Evolutionary conservation across 257 asterid genomes (phyloP).

Genomic region (Solanum appendiculatum): DNA sequence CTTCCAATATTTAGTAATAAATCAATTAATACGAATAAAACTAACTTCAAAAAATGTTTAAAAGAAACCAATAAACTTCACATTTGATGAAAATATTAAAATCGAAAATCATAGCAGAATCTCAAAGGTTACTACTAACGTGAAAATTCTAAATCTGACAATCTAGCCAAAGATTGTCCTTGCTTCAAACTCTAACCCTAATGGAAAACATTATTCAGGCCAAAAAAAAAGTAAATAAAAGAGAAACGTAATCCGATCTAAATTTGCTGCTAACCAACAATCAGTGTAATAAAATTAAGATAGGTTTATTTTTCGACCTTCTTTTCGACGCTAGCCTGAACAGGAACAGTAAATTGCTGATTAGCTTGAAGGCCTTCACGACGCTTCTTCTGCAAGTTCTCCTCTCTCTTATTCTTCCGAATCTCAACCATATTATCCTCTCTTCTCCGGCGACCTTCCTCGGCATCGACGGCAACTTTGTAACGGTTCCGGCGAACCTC

Average conservation of each 20-base stretch:
- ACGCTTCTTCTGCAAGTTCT: slow-evolving; percentile 87
- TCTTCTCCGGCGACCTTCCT: slow-evolving; percentile 85
- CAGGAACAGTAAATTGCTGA: slow-evolving; percentile 34
- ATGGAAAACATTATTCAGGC: background rate
- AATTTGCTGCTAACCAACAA: background rate
- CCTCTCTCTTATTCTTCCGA: slow-evolving; percentile 80
- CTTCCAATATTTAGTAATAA: background rate
- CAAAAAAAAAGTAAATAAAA: background rate
- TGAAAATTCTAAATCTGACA: background rate
- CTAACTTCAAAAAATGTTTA: background rate
- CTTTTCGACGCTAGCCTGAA: slow-evolving; percentile 36
- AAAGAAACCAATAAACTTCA: background rate
- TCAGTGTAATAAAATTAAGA: background rate
- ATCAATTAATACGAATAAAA: background rate
- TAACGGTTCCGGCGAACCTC: slow-evolving; percentile 84
- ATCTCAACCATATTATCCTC: slow-evolving; percentile 96
- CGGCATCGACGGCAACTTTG: slow-evolving; percentile 91
- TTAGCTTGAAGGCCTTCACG: slow-evolving; percentile 52
- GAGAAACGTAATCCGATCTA: background rate
- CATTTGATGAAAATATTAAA: background rate
- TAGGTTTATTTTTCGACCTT: slow-evolving; percentile 32
- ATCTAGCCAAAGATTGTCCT: background rate
- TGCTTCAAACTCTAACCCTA: background rate
- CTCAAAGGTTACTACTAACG: background rate
- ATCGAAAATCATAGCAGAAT: background rate